Base-by-base conservation (phyloP, 345 rosid genomes). In the Ceriops decandra region DNA sequence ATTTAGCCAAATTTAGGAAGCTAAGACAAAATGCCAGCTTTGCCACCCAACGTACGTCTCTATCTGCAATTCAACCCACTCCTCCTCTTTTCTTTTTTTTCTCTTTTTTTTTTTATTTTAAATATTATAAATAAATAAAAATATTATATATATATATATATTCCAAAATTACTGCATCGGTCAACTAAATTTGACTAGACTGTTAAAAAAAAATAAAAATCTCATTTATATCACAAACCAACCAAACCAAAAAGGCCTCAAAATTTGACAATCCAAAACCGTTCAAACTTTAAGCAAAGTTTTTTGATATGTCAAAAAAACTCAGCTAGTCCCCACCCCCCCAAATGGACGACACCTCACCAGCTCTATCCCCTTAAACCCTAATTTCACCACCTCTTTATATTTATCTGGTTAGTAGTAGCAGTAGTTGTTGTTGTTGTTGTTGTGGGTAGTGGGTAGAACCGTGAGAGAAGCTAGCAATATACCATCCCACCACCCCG, bases 141-240 rank as follows among this genome's bases (percentile, higher is more conserved):
- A 24, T 24, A 24, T 24, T 0, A 24, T 24, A 24, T 24, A 24
- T 24, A 24, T 24, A 24, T 24, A 24, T 28, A 28, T 28, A 28
- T 28, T 7, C 52, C 16, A 9, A 1, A 33, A 22, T 49, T 49
- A 30, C 63, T 42, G n/a, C 5, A 16, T 7, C 38, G 31, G 2
- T 7, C 78, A 67, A 42, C 77, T 24, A 7, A 54, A 49, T 35
- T 74, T 74, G 81, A 81, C 81, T 60, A 9, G 46, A 52, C 24
- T 13, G 36, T 35, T 19, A 20, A 49, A 31, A 31, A 31, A 31
- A 31, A 32, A 6, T 0, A 33, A 22, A 56, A 32, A 7, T 38
- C 20, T n/a, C 52, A 69, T 62, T 31, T 54, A 24, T 15, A 15
- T 11, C 49, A 42, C 19, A 13, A 42, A 15, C 8, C 19, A 13